Evolutionary conservation across 805 yeast species (phyloP), one percentile per base, ranked within the genome.

Genomic region (Wickerhamiella australiensis): DNA sequence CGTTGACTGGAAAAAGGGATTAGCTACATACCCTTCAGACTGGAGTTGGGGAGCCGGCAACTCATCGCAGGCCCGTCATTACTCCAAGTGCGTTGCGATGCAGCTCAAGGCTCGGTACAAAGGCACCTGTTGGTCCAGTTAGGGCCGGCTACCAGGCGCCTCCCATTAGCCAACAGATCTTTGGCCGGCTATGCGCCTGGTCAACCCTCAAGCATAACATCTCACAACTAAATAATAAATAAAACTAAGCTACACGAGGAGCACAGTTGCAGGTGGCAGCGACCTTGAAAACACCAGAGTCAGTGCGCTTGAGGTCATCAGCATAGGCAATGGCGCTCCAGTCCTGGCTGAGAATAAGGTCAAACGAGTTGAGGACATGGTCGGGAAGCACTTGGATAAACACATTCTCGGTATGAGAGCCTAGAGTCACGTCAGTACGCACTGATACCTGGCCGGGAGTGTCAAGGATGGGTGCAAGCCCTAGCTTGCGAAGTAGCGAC

Each of bases 311-410:
- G 23, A 36, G 29, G 37, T 21, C 27, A 3, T 23, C 43, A 21
- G 18, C 21, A 20, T 36, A 26, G n/a, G 20, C 17, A 13, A 15
- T 17, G 11, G 46, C 46, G 9, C 43, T 43, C 51, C 51, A 49
- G 45, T 49, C 51, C 31, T 44, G 37, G 35, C 48, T 40, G 33
- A 49, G 48, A 25, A 49, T 49, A 36, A 49, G 41, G 18, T 49
- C 51, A 31, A 43, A 49, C 25, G 47, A 26, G 45, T 43, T 27
- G 45, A 42, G 36, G n/a, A 35, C 48, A n/a, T 41, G 48, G 27
- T 49, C 48, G 5, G 51, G 51, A 11, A 49, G 42, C 33, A 49
- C 51, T 11, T 45, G 43, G 13, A 49, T 38, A 15, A 49, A 37
- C 11, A 40, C 38, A 11, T 40, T 33, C 31, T 45, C 47, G 27